Evolutionary conservation across 2,329 filamentous ascomycete genomes (phyloP), one percentile per base, ranked within the genome.

Genomic region (Aspergillus puulaauensis): DNA sequence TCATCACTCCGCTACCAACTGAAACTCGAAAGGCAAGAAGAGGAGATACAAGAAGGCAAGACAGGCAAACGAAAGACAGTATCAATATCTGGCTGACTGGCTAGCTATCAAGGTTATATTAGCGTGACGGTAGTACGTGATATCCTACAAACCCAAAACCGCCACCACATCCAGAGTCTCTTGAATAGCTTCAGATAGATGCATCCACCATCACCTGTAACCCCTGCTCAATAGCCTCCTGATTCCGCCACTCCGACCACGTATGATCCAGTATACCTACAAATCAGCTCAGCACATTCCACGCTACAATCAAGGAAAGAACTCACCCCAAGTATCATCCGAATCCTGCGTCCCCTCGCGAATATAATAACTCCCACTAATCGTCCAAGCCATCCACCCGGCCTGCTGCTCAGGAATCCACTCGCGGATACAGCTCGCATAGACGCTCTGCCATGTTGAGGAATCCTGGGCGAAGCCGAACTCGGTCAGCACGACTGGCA

Each of bases 361-460:
- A 55, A 82, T 77, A 62, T 86, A 86, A 65, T 87, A 87, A 64
- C 82, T 84, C 1, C 83, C 83, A 0, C 77, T 76, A 14, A 88
- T 54, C 35, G 84, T 85, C 81, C 84, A 86, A 71, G 83, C 76
- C 69, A 82, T 79, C 83, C 84, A 84, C 12, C 84, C 79, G 0
- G 79, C 77, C 70, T 82, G 76, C 64, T 79, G 72, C 40, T 73
- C 68, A 0, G 79, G 77, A 50, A 87, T 68, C 64, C 78, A 85
- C 14, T 71, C 70, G 5, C 78, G 75, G 60, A 86, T 68, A 61
- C 84, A 86, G 12, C 74, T 77, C 3, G 81, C 74, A 66, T 87
- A 87, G 2, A 80, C 77, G 8, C 73, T 69, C 45, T 73, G 64
- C 71, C 79, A 84, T 1, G 77, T 79, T 3, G 67, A 72, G 3